Evolutionary conservation across 2,329 filamentous ascomycete genomes (phyloP).

Genomic region (Tolypocladium sp.): DNA sequence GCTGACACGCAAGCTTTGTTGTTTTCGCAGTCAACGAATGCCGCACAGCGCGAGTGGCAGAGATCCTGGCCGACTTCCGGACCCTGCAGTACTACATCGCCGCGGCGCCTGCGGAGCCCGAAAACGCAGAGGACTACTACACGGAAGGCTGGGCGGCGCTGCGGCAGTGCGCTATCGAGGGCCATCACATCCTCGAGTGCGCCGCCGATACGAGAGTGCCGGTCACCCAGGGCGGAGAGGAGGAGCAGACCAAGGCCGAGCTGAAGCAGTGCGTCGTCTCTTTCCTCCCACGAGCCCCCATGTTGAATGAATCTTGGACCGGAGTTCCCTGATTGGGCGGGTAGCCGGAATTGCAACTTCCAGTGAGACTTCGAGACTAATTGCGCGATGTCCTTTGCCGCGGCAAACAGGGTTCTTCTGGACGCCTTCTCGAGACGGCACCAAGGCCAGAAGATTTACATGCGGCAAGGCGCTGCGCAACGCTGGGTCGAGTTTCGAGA

Average conservation of each 20-base stretch:
- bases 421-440: conserved; percentile 54
- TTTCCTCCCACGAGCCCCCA: not conserved
- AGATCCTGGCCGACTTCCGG: conserved; percentile 53
- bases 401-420: conserved; percentile 38
- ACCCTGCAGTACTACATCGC: conserved; percentile 55
- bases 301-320: not conserved
- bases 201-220: conserved; percentile 54
- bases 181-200: conserved; percentile 55
- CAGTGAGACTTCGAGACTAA: not conserved
- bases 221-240: conserved; percentile 38
- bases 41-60: conserved; percentile 49
- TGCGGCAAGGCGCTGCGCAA: conserved; percentile 51
- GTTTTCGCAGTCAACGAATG: conserved; percentile 47
- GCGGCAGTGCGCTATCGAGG: conserved; percentile 53
- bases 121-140: conserved; percentile 48
- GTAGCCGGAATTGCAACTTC: not conserved
- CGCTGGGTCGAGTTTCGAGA: conserved; percentile 49
- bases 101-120: conserved; percentile 43
- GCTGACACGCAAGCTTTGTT: not conserved
- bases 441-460: conserved; percentile 55
- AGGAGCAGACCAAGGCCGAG: conserved; percentile 53
- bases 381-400: not conserved
- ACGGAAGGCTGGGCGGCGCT: conserved; percentile 55
- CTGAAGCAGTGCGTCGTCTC: conserved; percentile 46
- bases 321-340: not conserved